Base-by-base conservation (phyloP, 2,329 filamentous ascomycete species). In the Claviceps paspali region DNA sequence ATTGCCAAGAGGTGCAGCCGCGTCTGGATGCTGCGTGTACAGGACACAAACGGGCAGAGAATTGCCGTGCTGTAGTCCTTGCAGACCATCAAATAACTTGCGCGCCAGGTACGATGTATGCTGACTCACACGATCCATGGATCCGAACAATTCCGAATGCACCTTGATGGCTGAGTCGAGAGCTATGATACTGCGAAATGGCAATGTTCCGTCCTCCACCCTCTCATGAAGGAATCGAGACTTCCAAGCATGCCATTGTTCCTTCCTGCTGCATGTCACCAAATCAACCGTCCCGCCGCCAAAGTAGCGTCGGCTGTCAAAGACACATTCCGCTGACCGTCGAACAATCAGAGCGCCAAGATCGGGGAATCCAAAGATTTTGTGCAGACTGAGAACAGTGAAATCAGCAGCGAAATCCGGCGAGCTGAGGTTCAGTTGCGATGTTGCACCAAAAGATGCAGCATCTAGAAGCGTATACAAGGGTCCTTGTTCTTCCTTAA, bases 281-380 rank as follows among this genome's bases (percentile, higher is more conserved):
- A 88, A 81, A 49, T 94, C 86, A 1, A 95, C 88, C 1, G 88
- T 96, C 3, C 91, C 91, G 6, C 88, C 91, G 5, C 88, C 88
- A 58, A 98, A 98, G 50, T 92, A 98, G 43, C 64, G 76, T 41
- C 85, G 73, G 29, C 65, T 63, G 23, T 70, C 62, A 33, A 94
- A 76, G 3, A 79, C 52, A 28, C 67, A 55, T 6, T 72, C 74
- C 10, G 82, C 73, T 23, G 73, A 67, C 47, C 83, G 86, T 29
- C 81, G 76, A 10, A 96, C 76, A 22, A 96, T 76, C 40, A 98
- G 60, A 1, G 79, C 86, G 2, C 88, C 88, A 2, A 96, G 64
- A 52, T 96, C 84, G 0, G 88, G 88, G 45, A 95, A 95, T 1
- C 91, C 88, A 55, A 96, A 96, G n/a, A 95, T 87, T 56, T 96